Base-by-base conservation (phyloP, 306 rosid genomes). In the Pyrus bretschneideri region DNA sequence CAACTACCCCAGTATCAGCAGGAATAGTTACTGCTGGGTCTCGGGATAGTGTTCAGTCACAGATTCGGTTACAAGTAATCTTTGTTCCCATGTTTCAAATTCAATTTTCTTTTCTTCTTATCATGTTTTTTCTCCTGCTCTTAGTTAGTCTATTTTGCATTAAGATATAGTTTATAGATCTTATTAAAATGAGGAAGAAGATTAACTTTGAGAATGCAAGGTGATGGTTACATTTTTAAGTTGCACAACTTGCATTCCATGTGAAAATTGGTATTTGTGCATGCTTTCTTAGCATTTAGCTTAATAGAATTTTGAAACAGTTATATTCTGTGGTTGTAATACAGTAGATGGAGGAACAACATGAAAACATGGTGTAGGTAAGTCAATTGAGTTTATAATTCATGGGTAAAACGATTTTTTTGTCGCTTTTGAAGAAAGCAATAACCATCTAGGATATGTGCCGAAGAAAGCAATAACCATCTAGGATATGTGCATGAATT, bases 1-100 rank as follows among this genome's bases (percentile, higher is more conserved):
- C 98, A 19, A 73, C 96, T 19, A 88, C 92, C 81, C 87, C 97
- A 57, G 90, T 90, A 84, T 86, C 88, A 38, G 98, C 97, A 69
- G 98, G 85, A 76, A 79, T 89, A 38, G 91, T 84, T 82, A 71
- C 91, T 71, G 81, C 86, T 79, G 97, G 97, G 71, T 88, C 99
- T 71, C 96, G 96, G 29, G 99, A 95, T 69, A 80, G 87, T 83
- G 88, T 86, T 80, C 98, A 85, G 85, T 82, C 99, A 72, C 99
- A 95, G 88, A 89, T 70, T 81, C 90, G 97, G 97, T 67, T 90
- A 65, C 97, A 95, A 91, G 99, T 95, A 72, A 65, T 82, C 69
- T 69, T 62, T 61, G 23, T 27, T 25, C 69, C 77, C 38, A 60
- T 68, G 54, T 54, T 70, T 65, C 19, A 44, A 42, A 59, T 14